Evolutionary conservation across 2,329 filamentous ascomycete species (phyloP), one percentile per base, ranked within the genome.

Genomic region (Xylaria multiplex): DNA sequence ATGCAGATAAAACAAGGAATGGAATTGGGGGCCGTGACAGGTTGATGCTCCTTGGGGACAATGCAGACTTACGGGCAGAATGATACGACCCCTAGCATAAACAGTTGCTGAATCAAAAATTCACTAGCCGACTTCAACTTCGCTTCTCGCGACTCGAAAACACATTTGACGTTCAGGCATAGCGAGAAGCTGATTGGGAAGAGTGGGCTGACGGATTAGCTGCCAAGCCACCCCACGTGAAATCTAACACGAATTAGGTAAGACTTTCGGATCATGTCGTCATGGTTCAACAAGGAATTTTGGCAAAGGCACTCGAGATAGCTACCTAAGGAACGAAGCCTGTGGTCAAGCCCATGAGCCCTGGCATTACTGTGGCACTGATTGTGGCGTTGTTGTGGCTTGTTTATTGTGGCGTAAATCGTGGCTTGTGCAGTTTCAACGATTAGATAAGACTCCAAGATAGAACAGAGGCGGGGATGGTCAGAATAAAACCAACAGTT

Each of bases 151-250:
- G 48, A 60, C 32, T 43, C 45, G 43, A 40, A 13, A n/a, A 22
- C 32, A 16, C 40, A 3, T 27, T 43, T 27, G 49, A n/a, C 19
- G 27, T n/a, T 45, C 42, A 27, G 8, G 42, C 59, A 55, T 40
- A 35, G 14, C 14, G 19, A 50, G 48, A 24, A 37, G 40, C 49
- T 22, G 14, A 55, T 62, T 48, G 50, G 30, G 16, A 40, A 58
- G n/a, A 27, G 56, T 48, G 43, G 43, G 8, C 59, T 49, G 32
- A n/a, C 19, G 32, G 32, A 45, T 42, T 5, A 37, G 27, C 35
- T 43, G 64, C 58, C 58, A 60, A 66, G 64, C 46, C 59, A 37
- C 27, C 40, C 58, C 58, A 62, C 58, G 57, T 61, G 53, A 57
- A 61, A 54, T 13, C 53, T 57, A 53, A 53, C 30, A 24, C 37